Conservation (phyloP, 2,329 filamentous ascomycete species). For the Phoma herbarum region DNA sequence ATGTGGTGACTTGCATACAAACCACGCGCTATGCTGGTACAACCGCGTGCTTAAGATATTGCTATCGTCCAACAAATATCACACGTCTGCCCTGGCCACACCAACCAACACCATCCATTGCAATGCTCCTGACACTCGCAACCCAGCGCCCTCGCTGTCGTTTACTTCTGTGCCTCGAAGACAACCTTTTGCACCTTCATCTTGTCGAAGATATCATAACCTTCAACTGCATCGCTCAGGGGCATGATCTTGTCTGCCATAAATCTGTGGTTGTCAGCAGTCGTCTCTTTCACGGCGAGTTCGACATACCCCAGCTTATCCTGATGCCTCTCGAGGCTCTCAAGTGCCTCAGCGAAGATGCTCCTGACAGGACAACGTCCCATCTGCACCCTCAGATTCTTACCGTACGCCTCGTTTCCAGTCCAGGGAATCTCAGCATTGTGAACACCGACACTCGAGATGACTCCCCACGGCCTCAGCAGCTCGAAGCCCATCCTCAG, state of each 20-base stretch:
- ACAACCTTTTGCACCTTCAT: slow-evolving; percentile 64
- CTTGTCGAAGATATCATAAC: slow-evolving; percentile 62
- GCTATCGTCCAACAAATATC: background rate
- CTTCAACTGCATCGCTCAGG: slow-evolving; percentile 60
- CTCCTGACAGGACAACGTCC: slow-evolving; percentile 60
- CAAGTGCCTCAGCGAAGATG: slow-evolving; percentile 59
- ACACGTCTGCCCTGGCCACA: background rate
- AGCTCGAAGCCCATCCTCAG: slow-evolving; percentile 59
- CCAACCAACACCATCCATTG: slow-evolving; percentile 12
- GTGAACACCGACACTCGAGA: slow-evolving; percentile 60
- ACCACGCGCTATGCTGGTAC: background rate
- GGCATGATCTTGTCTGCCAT: slow-evolving; percentile 64
- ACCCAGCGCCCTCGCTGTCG: background rate
- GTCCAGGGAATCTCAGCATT: slow-evolving; percentile 59
- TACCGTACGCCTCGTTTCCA: slow-evolving; percentile 59
- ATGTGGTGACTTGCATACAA: background rate
- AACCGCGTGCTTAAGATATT: background rate
- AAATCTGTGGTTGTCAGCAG: slow-evolving; percentile 49
- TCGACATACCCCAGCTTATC: slow-evolving; percentile 55
- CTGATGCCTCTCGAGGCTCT: slow-evolving; percentile 58
- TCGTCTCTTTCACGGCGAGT: background rate
- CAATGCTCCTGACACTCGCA: slow-evolving; percentile 1
- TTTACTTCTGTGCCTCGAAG: slow-evolving; percentile 56
- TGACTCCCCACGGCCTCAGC: slow-evolving; percentile 59
- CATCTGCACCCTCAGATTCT: slow-evolving; percentile 61